These are phyloP conservation scores for Paramecium pentaurelia DNA, from an alignment of 73 alveolate species.

Conservation along the genomic window DNA sequence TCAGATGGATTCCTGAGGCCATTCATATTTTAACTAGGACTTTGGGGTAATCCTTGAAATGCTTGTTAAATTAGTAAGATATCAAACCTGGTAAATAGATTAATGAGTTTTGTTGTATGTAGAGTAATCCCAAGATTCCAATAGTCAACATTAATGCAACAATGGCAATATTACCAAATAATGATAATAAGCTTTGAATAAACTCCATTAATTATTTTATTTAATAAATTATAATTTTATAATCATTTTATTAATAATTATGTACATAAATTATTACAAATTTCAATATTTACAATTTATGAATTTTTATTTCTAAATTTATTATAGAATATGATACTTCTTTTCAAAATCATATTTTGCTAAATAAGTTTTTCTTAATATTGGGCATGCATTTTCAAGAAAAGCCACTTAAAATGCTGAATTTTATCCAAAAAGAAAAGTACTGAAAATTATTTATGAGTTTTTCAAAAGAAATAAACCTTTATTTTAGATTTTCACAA, in stretches of 20 bases:
- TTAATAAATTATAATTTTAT: not conserved
- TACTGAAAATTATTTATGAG: not conserved
- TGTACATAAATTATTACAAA: not conserved
- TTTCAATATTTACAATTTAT: not conserved
- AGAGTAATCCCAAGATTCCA: not conserved
- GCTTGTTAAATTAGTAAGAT: not conserved
- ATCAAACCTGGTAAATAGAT: constrained; percentile 36
- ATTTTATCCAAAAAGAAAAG: not conserved
- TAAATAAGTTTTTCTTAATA: not conserved
- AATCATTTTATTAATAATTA: not conserved
- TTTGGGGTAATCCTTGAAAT: not conserved
- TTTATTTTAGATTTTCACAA: not conserved
- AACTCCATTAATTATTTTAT: constrained; percentile 3
- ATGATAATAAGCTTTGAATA: not conserved
- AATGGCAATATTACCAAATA: not conserved
- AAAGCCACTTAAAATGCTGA: not conserved
- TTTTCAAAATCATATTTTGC: not conserved
- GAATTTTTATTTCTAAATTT: not conserved
- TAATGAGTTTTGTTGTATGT: not conserved
- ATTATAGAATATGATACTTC: not conserved
- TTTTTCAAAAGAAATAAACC: not conserved
- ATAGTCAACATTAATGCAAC: not conserved
- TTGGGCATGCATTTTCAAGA: constrained; percentile 7
- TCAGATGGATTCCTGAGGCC: constrained; percentile 74
- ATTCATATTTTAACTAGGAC: constrained; percentile 71